These are phyloP conservation scores for Globisporangium spinosum DNA, from an alignment of 352 stramenopile genomes.

Conservation along the genomic window DNA sequence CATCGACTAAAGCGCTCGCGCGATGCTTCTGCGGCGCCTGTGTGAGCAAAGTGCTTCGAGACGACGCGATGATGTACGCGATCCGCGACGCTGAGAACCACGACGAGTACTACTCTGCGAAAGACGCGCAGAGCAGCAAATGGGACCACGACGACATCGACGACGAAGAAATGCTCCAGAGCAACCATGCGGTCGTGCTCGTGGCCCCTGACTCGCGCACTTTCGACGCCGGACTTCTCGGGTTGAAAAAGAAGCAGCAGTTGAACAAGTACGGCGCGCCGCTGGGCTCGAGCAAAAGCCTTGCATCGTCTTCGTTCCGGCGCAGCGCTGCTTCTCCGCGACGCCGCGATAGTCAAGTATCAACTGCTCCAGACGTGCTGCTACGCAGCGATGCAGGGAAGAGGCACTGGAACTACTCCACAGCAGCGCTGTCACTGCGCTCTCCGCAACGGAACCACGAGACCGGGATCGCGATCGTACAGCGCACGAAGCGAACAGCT, in stretches of 20 bases:
- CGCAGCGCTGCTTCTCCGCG: conserved; percentile 10
- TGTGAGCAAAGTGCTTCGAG: conserved; percentile 41
- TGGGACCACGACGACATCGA: conserved; percentile 48
- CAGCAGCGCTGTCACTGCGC: conserved; percentile 35
- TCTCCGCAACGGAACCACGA: conserved; percentile 25
- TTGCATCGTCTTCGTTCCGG: conserved; percentile 9
- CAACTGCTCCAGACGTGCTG: conserved; percentile 34
- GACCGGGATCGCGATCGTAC: conserved; percentile 20
- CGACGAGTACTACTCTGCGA: not conserved
- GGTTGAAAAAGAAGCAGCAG: conserved; percentile 9
- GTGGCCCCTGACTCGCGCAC: conserved; percentile 21
- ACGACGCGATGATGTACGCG: conserved; percentile 49
- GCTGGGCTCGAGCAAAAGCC: conserved; percentile 12
- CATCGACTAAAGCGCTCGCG: conserved; percentile 16
- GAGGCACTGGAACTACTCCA: conserved; percentile 45
- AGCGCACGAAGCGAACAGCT: conserved; percentile 9
- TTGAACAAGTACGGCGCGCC: conserved; percentile 16
- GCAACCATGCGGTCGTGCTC: conserved; percentile 26
- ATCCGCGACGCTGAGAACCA: conserved; percentile 27
- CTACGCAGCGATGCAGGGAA: conserved; percentile 41
- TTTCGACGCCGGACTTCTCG: conserved; percentile 21
- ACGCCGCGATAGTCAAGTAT: conserved; percentile 16
- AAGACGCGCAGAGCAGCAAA: conserved; percentile 8
- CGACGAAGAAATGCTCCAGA: conserved; percentile 24
- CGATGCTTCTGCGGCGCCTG: conserved; percentile 65